Evolutionary conservation across 495 filamentous ascomycete species (phyloP), one percentile per base, ranked within the genome.

Genomic region (Trichoderma gamsii): DNA sequence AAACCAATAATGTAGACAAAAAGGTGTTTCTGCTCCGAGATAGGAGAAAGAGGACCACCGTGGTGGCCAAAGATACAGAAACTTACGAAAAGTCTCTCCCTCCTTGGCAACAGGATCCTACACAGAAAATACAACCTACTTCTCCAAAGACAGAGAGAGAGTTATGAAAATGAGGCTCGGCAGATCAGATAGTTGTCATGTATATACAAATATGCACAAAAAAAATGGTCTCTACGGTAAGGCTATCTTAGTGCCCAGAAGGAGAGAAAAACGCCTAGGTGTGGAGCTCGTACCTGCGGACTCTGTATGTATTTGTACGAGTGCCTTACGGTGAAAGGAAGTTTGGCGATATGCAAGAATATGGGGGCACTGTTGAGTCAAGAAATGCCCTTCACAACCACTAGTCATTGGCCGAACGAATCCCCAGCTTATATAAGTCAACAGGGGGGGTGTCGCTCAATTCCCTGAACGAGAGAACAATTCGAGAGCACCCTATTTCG

Each of bases 241-340:
- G 11, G 16, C 6, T 15, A 32, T 12, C 32, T 11, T 29, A 13
- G 6, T 23, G 27, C 23, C 23, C 13, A 61, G 25, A 61, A 61
- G 16, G n/a, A 29, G n/a, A 11, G 5, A 29, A 61, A 61, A 61
- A 61, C 56, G 56, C 56, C 56, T 61, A 61, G 56, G 23, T 61
- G 56, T 61, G 56, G 56, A 32, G 23, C 25, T 25, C 56, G 35
- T 38, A 38, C 35, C 35, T 38, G 35, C 35, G 35, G 35, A 38
- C 35, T 38, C 35, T 9, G 35, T 38, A 38, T 38, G 35, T 38
- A 38, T 38, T 3, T 38, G 35, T 38, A 38, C 35, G 8, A 38
- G 35, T 9, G 35, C 35, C 35, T 38, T 38, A 38, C 35, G 56
- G 15, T 61, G 56, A 18, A 61, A 12, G 27, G 27, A 5, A 21